Percentiles rank a stretch among this genome's conserved stretches.
These are phyloP conservation scores for Ophiocordyceps camponoti-leonardi DNA, from an alignment of 2,329 filamentous ascomycete genomes.

Conservation along the genomic window DNA sequence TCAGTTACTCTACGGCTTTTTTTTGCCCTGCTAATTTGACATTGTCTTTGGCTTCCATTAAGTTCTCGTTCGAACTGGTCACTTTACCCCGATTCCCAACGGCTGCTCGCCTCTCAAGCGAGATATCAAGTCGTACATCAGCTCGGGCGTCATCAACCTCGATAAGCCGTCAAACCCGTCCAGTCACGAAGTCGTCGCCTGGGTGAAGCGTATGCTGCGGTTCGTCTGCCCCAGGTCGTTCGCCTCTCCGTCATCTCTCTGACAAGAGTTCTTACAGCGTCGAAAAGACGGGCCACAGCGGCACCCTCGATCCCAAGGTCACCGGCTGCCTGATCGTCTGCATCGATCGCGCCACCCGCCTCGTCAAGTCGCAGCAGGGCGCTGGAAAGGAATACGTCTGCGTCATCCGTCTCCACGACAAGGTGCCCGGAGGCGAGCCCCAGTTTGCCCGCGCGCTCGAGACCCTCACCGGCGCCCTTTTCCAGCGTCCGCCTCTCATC, in stretches of 20 bases:
- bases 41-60: not conserved
- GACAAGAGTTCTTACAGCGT: conserved; percentile 10
- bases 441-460: conserved; percentile 89
- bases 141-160: conserved; percentile 94
- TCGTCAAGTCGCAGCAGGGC: conserved; percentile 97
- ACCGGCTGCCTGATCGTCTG: conserved; percentile 90
- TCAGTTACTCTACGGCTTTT: not conserved
- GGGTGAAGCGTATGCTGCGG: conserved; percentile 95
- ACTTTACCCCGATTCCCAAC: conserved; percentile 92
- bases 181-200: conserved; percentile 96
- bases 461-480: conserved; percentile 88
- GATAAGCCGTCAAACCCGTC: conserved; percentile 79
- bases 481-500: conserved; percentile 82
- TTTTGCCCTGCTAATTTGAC: not conserved
- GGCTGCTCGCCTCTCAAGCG: conserved; percentile 83
- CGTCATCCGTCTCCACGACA: conserved; percentile 89
- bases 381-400: conserved; percentile 98
- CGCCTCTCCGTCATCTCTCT: not conserved
- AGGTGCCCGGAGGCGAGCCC: conserved; percentile 79
- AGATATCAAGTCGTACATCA: conserved; percentile 93
- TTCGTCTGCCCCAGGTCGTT: conserved; percentile 21
- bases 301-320: conserved; percentile 95
- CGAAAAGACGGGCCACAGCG: conserved; percentile 96
- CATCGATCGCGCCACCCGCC: conserved; percentile 88
- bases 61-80: conserved; percentile 86